phyloP scores from a whole-genome alignment of 108 stramenopile species.

The Fragilariopsis cylindrus region DNA sequence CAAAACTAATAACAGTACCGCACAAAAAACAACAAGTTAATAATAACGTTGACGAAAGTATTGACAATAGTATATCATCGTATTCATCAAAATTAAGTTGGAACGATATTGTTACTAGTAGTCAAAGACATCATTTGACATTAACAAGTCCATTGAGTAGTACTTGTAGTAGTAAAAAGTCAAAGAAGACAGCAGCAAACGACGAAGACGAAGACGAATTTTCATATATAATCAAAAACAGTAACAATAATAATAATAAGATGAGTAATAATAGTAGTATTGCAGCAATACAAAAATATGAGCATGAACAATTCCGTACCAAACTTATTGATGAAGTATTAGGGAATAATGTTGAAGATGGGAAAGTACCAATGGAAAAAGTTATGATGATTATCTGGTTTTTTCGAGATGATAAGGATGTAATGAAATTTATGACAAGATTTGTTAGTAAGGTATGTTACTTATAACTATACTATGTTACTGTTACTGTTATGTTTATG shows the following conservation, averaged over 20 bases:
- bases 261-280: constrained; percentile 19
- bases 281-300: constrained; percentile 13
- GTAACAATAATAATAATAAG: neutral
- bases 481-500: neutral
- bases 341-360: constrained; percentile 47
- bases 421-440: constrained; percentile 92
- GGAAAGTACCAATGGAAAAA: constrained; percentile 92
- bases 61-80: too few species aligned
- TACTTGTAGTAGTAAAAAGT: too few species aligned
- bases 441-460: constrained; percentile 82
- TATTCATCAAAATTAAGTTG: neutral
- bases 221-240: too few species aligned
- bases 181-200: too few species aligned
- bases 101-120: neutral
- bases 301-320: constrained; percentile 33
- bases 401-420: constrained; percentile 88
- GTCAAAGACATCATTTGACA: neutral
- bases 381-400: constrained; percentile 96
- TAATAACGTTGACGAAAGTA: too few species aligned
- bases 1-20: too few species aligned
- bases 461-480: neutral
- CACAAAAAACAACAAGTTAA: too few species aligned
- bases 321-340: constrained; percentile 85
- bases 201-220: neutral
- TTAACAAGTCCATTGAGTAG: neutral